A percentile compares a stretch with the other conserved stretches of the same genome.
Evolutionary conservation across 2,329 filamentous ascomycete genomes (phyloP).

Genomic region (Mycosphaerella arachidis): DNA sequence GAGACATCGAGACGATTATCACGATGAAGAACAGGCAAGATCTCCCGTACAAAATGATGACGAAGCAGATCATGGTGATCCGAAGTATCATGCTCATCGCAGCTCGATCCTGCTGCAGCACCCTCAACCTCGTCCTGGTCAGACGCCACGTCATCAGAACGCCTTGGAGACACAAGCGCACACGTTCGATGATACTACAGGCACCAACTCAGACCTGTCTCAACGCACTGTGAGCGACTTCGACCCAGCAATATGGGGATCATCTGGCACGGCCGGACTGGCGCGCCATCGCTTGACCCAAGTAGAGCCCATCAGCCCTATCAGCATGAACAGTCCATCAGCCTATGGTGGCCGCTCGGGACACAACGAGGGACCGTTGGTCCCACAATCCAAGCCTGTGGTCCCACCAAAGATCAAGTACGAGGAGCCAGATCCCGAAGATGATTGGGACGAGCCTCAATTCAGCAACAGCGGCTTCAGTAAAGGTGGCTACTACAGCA

Average conservation of each 20-base stretch:
- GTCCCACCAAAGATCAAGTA: constrained; percentile 22
- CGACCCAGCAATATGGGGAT: constrained; percentile 48
- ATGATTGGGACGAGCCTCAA: constrained; percentile 28
- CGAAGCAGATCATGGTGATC: constrained; percentile 49
- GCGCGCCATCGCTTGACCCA: constrained; percentile 29
- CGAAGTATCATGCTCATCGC: constrained; percentile 76
- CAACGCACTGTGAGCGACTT: constrained; percentile 34
- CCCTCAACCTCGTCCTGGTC: constrained; percentile 69
- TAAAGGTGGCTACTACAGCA: constrained; percentile 32
- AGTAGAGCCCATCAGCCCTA: constrained; percentile 25
- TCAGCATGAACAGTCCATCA: constrained; percentile 27
- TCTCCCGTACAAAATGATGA: constrained; percentile 27
- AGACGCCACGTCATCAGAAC: constrained; percentile 69
- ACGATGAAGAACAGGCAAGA: constrained; percentile 18
- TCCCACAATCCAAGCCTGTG: constrained; percentile 40
- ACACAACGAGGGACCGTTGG: constrained; percentile 54
- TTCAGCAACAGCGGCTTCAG: constrained; percentile 35
- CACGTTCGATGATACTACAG: constrained; percentile 46
- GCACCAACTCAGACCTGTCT: constrained; percentile 34
- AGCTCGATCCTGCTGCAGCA: constrained; percentile 77
- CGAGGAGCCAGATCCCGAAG: constrained; percentile 27
- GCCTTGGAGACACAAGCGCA: constrained; percentile 69
- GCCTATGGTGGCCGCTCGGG: constrained; percentile 42
- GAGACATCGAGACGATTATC: constrained; percentile 15
- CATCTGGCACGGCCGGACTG: constrained; percentile 32